These are phyloP conservation scores for Annona squamosa DNA, from an alignment of 164 flowering plant genomes.

Conservation along the genomic window DNA sequence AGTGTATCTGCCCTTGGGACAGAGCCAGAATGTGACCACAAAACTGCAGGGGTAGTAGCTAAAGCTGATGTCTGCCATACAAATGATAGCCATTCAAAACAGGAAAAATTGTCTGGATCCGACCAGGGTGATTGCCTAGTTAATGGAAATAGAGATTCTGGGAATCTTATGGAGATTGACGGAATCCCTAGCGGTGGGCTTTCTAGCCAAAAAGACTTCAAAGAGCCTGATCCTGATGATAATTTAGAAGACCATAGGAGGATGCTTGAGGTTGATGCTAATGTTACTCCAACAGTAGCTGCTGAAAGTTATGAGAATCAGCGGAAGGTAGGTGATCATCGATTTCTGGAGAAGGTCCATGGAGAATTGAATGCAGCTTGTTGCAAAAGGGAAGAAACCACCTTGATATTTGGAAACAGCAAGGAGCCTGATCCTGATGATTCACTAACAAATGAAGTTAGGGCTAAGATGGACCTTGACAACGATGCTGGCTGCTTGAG, in stretches of 20 bases:
- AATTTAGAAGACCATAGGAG: neutral
- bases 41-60: neutral
- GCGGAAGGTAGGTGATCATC: neutral
- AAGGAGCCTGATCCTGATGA: slow-evolving; percentile 17
- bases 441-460: slow-evolving; percentile 3
- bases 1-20: slow-evolving; percentile 9
- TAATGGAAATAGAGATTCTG: slow-evolving; percentile 21
- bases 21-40: neutral
- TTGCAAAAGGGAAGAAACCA: neutral
- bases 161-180: slow-evolving; percentile 5
- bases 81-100: neutral
- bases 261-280: slow-evolving; percentile 16
- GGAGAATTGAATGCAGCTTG: slow-evolving; percentile 43
- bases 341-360: neutral
- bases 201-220: slow-evolving; percentile 5
- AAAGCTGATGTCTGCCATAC: too few species aligned
- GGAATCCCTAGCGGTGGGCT: slow-evolving; percentile 4
- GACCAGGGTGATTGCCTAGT: slow-evolving; percentile 33
- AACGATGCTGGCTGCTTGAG: slow-evolving; percentile 12
- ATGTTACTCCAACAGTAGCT: slow-evolving; percentile 14
- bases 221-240: slow-evolving; percentile 38
- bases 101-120: slow-evolving; percentile 22
- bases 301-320: slow-evolving; percentile 2
- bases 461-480: slow-evolving; percentile 36
- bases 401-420: neutral